phyloP scores from a whole-genome alignment of 257 asterid genomes.

The Knoxia roxburghii region DNA sequence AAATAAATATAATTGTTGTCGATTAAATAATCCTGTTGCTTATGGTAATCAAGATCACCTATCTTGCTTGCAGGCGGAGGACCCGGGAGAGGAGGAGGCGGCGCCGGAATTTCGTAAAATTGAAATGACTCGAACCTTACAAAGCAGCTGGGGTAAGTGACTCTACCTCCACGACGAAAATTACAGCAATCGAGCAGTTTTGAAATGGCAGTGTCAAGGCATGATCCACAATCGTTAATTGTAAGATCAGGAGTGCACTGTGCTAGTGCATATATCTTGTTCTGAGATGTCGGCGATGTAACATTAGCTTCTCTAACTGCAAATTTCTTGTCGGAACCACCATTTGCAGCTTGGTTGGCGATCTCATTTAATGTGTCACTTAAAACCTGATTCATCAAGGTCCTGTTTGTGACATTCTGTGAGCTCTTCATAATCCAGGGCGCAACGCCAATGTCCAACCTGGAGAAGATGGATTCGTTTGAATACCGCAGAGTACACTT shows the following conservation, averaged over 20 bases:
- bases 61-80: too few relatives aligned
- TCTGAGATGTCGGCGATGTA: too few relatives aligned
- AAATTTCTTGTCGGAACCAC: background rate
- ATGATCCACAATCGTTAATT: background rate
- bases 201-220: background rate
- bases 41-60: too few relatives aligned
- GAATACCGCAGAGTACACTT: too few relatives aligned
- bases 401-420: background rate
- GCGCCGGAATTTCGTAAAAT: background rate
- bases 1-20: too few relatives aligned
- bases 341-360: background rate
- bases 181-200: background rate
- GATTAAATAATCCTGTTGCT: too few relatives aligned
- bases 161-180: background rate
- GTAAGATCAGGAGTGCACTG: conserved; percentile 1
- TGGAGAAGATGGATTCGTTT: background rate
- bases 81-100: too few relatives aligned
- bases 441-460: background rate
- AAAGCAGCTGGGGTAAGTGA: background rate
- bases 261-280: background rate
- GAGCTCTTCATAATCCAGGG: too few relatives aligned
- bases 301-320: background rate
- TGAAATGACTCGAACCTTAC: background rate
- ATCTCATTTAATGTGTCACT: background rate
- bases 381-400: background rate